phyloP scores from a whole-genome alignment of 2,329 filamentous ascomycete genomes.

The Pseudogymnoascus pannorum region DNA sequence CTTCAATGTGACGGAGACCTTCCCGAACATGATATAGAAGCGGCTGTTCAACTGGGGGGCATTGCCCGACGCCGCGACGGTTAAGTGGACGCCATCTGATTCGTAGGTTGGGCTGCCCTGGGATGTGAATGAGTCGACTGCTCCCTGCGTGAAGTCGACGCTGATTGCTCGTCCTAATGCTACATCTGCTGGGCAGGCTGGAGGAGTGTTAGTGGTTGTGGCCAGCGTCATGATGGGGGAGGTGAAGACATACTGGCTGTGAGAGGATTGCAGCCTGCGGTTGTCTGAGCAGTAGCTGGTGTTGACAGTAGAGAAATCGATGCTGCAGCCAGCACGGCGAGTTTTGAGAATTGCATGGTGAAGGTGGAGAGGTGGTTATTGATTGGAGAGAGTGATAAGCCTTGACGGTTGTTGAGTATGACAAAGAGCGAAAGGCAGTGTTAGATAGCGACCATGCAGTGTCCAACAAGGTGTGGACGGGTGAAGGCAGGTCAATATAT shows the following conservation, averaged over 20 bases:
- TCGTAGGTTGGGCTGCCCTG: slow-evolving; percentile 66
- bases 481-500: neutral
- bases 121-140: slow-evolving; percentile 70
- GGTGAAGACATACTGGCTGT: neutral
- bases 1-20: slow-evolving; percentile 77
- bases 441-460: neutral
- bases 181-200: slow-evolving; percentile 63
- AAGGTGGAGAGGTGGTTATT: too few species aligned
- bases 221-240: neutral
- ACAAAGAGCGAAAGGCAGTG: neutral
- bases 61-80: slow-evolving; percentile 70
- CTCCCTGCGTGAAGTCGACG: slow-evolving; percentile 74
- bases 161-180: slow-evolving; percentile 76
- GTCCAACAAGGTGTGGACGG: neutral
- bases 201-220: slow-evolving; percentile 18
- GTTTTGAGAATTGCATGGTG: neutral
- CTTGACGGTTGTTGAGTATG: neutral
- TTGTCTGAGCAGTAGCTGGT: neutral
- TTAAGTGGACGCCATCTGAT: slow-evolving; percentile 72
- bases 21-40: slow-evolving; percentile 99
- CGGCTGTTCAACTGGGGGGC: slow-evolving; percentile 79
- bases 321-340: neutral
- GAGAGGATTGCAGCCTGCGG: neutral
- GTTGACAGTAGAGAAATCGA: neutral
- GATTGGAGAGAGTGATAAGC: neutral